Conservation (phyloP, 2,329 filamentous ascomycete genomes). For the Arthrobotrys conoides region DNA sequence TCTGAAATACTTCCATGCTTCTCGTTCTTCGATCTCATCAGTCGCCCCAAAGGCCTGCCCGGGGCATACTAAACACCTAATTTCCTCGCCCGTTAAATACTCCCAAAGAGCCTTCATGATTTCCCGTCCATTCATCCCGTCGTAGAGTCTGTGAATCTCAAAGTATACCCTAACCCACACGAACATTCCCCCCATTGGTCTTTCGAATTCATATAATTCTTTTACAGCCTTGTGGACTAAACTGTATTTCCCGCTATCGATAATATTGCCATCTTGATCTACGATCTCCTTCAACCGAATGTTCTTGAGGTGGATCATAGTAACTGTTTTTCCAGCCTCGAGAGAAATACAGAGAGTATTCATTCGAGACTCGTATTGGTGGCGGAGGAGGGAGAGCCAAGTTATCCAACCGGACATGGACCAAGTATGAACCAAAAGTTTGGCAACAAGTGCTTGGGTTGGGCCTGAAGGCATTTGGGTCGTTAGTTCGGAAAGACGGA, state of each 20-base stretch:
- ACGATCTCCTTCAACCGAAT: conserved; percentile 37
- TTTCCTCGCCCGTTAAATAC: conserved; percentile 60
- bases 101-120: conserved; percentile 62
- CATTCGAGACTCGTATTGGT: conserved; percentile 88
- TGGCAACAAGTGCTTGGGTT: conserved; percentile 84
- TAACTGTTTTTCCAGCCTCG: conserved; percentile 40
- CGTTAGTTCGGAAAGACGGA: conserved; percentile 80
- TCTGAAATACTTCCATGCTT: conserved; percentile 79
- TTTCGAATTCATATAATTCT: conserved; percentile 79
- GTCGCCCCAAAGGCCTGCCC: conserved; percentile 82
- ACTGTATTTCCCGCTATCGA: conserved; percentile 46
- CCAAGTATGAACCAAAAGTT: conserved; percentile 86
- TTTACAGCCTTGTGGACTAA: conserved; percentile 53
- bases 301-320: conserved; percentile 53
- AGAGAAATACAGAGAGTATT: conserved; percentile 80
- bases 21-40: conserved; percentile 72
- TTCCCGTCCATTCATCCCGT: conserved; percentile 58
- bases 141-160: conserved; percentile 78
- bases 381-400: conserved; percentile 88
- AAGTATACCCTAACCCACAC: conserved; percentile 83
- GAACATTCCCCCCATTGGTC: conserved; percentile 92
- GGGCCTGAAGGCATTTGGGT: conserved; percentile 92
- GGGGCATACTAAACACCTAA: conserved; percentile 75
- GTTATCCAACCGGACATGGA: conserved; percentile 87
- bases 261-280: conserved; percentile 39